phyloP scores from a whole-genome alignment of 495 filamentous ascomycete species.

The Talaromyces stipitatus region DNA sequence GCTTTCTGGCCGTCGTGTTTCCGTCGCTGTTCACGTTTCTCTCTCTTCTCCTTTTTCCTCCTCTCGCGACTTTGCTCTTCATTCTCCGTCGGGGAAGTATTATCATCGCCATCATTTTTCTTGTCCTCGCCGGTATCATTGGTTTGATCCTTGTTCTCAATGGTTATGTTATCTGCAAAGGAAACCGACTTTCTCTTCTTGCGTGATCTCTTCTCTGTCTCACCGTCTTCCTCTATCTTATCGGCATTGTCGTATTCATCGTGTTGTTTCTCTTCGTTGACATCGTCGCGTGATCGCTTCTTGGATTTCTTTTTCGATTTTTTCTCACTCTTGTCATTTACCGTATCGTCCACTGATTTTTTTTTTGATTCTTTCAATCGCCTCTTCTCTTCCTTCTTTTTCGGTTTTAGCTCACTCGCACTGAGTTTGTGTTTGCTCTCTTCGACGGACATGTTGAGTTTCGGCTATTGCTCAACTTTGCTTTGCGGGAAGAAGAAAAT shows the following conservation, averaged over 20 bases:
- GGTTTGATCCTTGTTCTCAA: constrained; percentile 46
- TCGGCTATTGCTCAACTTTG: background rate
- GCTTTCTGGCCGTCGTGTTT: constrained; percentile 11
- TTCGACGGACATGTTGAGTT: constrained; percentile 8
- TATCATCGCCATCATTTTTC: constrained; percentile 35
- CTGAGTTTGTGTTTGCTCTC: constrained; percentile 17
- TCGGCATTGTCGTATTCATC: background rate
- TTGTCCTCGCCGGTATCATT: background rate
- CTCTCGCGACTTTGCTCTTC: constrained; percentile 21
- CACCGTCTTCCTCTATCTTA: background rate
- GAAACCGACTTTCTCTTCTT: constrained; percentile 60
- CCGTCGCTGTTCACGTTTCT: constrained; percentile 24
- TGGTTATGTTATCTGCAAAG: constrained; percentile 49
- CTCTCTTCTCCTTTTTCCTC: constrained; percentile 28
- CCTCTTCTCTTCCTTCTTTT: constrained; percentile 11
- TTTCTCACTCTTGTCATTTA: constrained; percentile 10
- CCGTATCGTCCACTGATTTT: constrained; percentile 20
- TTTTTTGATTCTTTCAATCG: constrained; percentile 11
- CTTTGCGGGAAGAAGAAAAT: too few species aligned
- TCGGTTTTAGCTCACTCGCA: constrained; percentile 19
- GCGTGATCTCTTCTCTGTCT: constrained; percentile 10
- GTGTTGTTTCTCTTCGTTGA: background rate
- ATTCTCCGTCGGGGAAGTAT: constrained; percentile 18
- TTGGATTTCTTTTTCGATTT: constrained; percentile 11
- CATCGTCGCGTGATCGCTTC: background rate